Base-by-base conservation (phyloP, 352 stramenopile species). In the Achlya hypogyna region DNA sequence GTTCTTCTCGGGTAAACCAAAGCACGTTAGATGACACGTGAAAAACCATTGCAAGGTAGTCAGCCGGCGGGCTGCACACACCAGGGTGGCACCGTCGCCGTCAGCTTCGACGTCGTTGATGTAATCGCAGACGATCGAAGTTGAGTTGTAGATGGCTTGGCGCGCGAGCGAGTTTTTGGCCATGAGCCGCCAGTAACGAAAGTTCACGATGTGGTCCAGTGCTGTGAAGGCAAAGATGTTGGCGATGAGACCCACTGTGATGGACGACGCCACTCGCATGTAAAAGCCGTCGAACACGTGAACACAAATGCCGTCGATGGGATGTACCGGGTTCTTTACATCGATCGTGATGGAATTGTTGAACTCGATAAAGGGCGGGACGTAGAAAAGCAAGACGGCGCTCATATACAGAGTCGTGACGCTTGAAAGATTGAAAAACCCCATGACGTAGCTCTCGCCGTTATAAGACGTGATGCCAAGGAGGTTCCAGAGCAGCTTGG, bases 41-140 rank as follows among this genome's bases (percentile, higher is more conserved):
- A 67, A 67, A 23, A 58, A 67, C 60, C 60, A 67, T 16, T 67
- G 60, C 23, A 67, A 38, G 8, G 60, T 67, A 45, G 42, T 67
- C 9, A 58, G 28, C 12, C 60, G 60, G 5, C 60, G 40, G 8
- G 60, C 60, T 2, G 22, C 31, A 23, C 31, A 62, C 23, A 28
- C 22, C 12, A 64, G 23, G 20, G 52, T 29, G 2, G 22, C 25
- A 27, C 32, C 20, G 5, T 34, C 34, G n/a, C 32, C 16, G 2
- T 51, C 23, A 0, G 31, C 4, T 5, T 35, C 14, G 22, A 64
- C 54, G 2, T 64, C 54, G 25, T 51, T 27, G 32, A 67, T 8
- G 20, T 42, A 67, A 2, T 67, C 60, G 22, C 60, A 67, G 0
- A 53, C 18, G 1, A 67, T 34, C 1, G 28, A 51, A 8, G 29